These are phyloP conservation scores for Asterella californica DNA, from an alignment of 225 moss, liverwort and hornwort genomes.

Conservation along the genomic window DNA sequence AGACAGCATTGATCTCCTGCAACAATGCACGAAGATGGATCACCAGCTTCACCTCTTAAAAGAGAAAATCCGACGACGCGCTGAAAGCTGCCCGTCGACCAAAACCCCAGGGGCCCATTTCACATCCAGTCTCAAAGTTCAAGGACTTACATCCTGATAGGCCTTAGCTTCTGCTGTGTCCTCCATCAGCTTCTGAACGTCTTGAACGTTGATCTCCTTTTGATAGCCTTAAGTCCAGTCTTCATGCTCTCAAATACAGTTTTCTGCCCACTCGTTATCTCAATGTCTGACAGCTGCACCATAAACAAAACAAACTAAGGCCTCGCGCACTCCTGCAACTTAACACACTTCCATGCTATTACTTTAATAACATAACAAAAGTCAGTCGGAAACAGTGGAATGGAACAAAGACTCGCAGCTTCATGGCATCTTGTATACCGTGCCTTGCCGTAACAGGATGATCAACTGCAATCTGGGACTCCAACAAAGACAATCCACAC, in stretches of 20 bases:
- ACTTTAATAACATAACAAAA: too few relatives aligned
- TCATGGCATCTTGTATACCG: too few relatives aligned
- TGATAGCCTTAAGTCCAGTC: constrained; percentile 83
- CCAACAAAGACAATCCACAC: too few relatives aligned
- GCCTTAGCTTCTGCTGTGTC: constrained; percentile 80
- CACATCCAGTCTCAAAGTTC: neutral
- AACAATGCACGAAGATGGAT: neutral
- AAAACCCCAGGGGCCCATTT: neutral
- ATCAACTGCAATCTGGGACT: too few relatives aligned
- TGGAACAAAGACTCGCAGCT: too few relatives aligned
- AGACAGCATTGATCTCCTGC: constrained; percentile 66
- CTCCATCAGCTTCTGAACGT: constrained; percentile 90
- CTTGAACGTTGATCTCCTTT: constrained; percentile 73
- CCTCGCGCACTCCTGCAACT: neutral
- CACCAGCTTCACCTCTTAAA: neutral
- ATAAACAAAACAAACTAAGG: neutral
- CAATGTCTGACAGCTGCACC: constrained; percentile 83
- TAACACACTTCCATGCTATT: neutral
- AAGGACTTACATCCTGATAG: constrained; percentile 76
- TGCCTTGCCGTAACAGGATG: too few relatives aligned
- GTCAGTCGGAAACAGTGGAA: too few relatives aligned
- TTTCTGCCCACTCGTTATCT: constrained; percentile 75
- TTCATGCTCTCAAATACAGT: constrained; percentile 83
- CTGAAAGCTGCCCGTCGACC: neutral
- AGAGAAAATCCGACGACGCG: too few relatives aligned